A percentile compares a stretch with the other conserved stretches of the same genome.
Evolutionary conservation across 2,329 filamentous ascomycete genomes (phyloP).

Genomic region (Trichophyton schoenleinii): DNA sequence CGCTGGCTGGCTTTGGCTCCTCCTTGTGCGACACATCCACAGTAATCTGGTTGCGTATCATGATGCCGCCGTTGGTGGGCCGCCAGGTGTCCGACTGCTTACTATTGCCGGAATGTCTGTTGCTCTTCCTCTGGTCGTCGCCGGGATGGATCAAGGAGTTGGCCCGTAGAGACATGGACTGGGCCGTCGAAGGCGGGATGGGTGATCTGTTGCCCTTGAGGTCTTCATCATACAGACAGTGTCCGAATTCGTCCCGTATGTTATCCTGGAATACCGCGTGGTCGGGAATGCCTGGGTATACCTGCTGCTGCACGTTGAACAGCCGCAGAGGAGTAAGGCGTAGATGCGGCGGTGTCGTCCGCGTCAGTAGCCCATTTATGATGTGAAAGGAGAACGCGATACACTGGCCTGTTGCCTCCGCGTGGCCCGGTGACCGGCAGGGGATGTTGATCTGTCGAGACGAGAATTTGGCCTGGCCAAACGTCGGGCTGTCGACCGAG

Average conservation of each 20-base stretch:
- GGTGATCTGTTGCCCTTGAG: constrained; percentile 3
- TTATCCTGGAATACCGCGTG: constrained; percentile 48
- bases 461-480: constrained; percentile 28
- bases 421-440: constrained; percentile 17
- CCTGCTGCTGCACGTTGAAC: constrained; percentile 54
- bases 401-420: constrained; percentile 30
- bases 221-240: constrained; percentile 12
- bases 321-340: constrained; percentile 51
- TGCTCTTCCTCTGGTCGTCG: constrained; percentile 8
- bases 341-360: constrained; percentile 40
- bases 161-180: constrained; percentile 6
- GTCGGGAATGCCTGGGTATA: constrained; percentile 43
- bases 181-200: constrained; percentile 7
- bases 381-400: constrained; percentile 44
- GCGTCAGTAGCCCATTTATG: constrained; percentile 50
- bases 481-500: constrained; percentile 35
- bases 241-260: constrained; percentile 49
- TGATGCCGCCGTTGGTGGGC: constrained; percentile 42
- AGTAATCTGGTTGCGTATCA: constrained; percentile 50
- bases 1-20: constrained; percentile 4
- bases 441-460: constrained; percentile 26
- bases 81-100: neutral
- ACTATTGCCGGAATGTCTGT: too few species aligned
- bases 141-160: constrained; percentile 15
- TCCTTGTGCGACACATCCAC: constrained; percentile 35